Evolutionary conservation across 129 eudicot species (phyloP).

Genomic region (Pseudognaphalium luteoalbum): DNA sequence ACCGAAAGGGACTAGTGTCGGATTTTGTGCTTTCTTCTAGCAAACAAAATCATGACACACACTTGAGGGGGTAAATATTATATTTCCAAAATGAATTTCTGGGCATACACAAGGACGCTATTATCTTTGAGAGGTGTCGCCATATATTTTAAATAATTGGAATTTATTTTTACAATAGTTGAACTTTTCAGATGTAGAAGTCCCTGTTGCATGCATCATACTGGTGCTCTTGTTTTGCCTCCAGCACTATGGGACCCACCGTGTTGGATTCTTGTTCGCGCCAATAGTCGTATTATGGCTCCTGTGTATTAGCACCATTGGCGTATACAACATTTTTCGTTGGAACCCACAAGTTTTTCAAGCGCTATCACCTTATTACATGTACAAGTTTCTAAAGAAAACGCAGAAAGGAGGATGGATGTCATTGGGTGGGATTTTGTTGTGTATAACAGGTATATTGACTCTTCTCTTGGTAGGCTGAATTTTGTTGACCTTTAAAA

Average conservation of each 20-base stretch:
- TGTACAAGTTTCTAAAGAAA: slow-evolving; percentile 82
- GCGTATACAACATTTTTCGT: slow-evolving; percentile 69
- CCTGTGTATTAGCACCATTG: slow-evolving; percentile 77
- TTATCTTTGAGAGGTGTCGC: background rate
- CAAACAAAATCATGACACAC: background rate
- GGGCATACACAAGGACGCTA: slow-evolving; percentile 1
- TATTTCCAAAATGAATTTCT: slow-evolving; percentile 12
- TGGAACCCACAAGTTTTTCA: slow-evolving; percentile 79
- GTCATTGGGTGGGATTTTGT: slow-evolving; percentile 90
- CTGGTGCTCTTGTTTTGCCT: slow-evolving; percentile 71
- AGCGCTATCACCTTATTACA: slow-evolving; percentile 87
- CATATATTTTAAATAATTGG: background rate
- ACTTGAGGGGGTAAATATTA: slow-evolving; percentile 6
- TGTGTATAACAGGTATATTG: slow-evolving; percentile 69
- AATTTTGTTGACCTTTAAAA: background rate
- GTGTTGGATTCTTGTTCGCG: slow-evolving; percentile 77
- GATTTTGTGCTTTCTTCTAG: slow-evolving; percentile 11
- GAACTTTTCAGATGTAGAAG: slow-evolving; percentile 65
- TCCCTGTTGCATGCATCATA: slow-evolving; percentile 73
- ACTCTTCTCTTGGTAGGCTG: background rate
- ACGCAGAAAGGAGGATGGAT: slow-evolving; percentile 80
- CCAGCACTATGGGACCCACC: slow-evolving; percentile 87
- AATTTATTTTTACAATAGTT: background rate
- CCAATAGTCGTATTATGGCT: slow-evolving; percentile 79
- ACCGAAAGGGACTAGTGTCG: slow-evolving; percentile 14